These are phyloP conservation scores for Grifola frondosa DNA, from an alignment of 1,284 basidiomycete species.

Conservation along the genomic window DNA sequence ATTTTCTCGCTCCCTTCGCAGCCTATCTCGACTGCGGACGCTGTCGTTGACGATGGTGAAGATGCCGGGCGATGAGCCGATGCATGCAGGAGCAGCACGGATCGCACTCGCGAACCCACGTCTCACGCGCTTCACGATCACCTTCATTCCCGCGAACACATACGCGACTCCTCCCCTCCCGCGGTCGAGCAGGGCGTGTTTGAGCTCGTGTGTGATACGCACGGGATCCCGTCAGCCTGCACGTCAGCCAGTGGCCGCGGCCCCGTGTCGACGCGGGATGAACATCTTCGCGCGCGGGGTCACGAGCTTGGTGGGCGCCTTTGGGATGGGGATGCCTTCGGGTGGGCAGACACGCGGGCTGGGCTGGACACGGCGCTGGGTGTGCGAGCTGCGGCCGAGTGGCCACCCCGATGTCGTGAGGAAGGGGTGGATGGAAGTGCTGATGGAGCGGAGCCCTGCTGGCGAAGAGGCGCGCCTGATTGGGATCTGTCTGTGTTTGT, in stretches of 20 bases:
- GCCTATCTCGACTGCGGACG: conserved; percentile 58
- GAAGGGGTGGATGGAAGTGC: conserved; percentile 39
- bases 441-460: conserved; percentile 59
- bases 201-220: conserved; percentile 43
- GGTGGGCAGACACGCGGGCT: conserved; percentile 6
- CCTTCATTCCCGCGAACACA: conserved; percentile 50
- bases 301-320: conserved; percentile 30
- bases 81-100: conserved; percentile 54
- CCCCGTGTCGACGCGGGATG: neutral
- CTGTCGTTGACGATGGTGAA: conserved; percentile 62
- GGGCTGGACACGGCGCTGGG: conserved; percentile 33
- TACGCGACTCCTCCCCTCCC: conserved; percentile 34
- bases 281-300: neutral
- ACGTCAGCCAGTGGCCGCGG: conserved; percentile 43
- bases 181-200: conserved; percentile 48
- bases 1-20: conserved; percentile 41
- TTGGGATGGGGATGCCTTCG: conserved; percentile 6
- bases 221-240: conserved; percentile 41
- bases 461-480: conserved; percentile 70
- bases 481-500: conserved; percentile 51
- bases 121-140: conserved; percentile 58
- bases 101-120: conserved; percentile 67
- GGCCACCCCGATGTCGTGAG: conserved; percentile 33
- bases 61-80: conserved; percentile 61
- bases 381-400: conserved; percentile 49